phyloP scores from a whole-genome alignment of 495 filamentous ascomycete species.

The Penicillium arizonense region DNA sequence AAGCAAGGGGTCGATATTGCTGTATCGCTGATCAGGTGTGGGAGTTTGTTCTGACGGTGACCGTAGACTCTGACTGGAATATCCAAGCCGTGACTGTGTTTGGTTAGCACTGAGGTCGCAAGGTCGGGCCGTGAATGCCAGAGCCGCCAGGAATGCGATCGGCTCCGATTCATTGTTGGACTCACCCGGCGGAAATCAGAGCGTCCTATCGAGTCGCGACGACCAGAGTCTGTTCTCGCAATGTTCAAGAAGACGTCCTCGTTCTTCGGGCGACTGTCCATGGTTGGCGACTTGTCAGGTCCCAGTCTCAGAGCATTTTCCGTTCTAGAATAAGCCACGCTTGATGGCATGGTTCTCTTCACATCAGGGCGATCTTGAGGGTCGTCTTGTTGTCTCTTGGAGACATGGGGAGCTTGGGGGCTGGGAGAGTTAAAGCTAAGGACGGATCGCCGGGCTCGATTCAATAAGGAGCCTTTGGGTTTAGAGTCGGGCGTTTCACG shows the following conservation, averaged over 20 bases:
- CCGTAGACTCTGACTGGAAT: conserved; percentile 38
- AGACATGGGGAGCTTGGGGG: conserved; percentile 33
- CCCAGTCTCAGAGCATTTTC: conserved; percentile 18
- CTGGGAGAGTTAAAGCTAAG: conserved; percentile 27
- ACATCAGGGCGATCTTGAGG: conserved; percentile 31
- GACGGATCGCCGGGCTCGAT: conserved; percentile 21
- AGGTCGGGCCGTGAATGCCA: neutral
- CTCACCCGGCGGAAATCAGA: conserved; percentile 52
- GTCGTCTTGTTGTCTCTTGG: conserved; percentile 26
- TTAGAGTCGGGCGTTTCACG: conserved; percentile 23
- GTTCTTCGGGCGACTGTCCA: conserved; percentile 37
- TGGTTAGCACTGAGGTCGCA: conserved; percentile 5
- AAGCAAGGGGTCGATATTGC: conserved; percentile 47
- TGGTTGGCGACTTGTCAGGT: conserved; percentile 17
- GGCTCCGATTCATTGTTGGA: conserved; percentile 3
- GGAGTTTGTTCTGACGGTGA: conserved; percentile 39
- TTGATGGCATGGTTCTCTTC: conserved; percentile 34
- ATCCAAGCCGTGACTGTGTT: conserved; percentile 41
- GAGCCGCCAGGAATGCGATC: conserved; percentile 1
- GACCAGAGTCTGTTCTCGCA: conserved; percentile 51
- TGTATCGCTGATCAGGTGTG: conserved; percentile 43
- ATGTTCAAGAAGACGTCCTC: conserved; percentile 67
- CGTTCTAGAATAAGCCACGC: conserved; percentile 25
- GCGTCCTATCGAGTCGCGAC: conserved; percentile 43
- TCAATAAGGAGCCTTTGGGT: conserved; percentile 17